phyloP scores from a whole-genome alignment of 805 yeast species.

The Teunomyces kruisii region DNA sequence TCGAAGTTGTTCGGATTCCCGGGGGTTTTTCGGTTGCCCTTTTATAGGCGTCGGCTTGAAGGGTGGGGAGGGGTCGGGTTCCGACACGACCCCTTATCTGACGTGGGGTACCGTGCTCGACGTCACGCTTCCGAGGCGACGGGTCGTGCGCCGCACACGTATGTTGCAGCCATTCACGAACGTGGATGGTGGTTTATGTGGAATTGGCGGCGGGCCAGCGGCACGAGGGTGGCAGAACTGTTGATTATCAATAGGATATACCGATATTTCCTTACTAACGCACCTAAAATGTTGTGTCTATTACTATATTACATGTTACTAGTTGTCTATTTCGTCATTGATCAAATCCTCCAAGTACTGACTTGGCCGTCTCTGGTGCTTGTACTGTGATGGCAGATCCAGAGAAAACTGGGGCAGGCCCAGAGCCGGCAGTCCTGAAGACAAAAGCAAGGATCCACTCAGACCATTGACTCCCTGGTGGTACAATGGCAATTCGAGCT shows the following conservation, averaged over 20 bases:
- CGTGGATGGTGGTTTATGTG: too few relatives aligned
- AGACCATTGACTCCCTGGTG: slow-evolving; percentile 8
- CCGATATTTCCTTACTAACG: too few relatives aligned
- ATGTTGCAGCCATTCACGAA: not conserved
- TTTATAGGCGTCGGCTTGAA: slow-evolving; percentile 4
- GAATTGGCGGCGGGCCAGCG: too few relatives aligned
- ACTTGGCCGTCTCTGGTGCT: slow-evolving; percentile 46
- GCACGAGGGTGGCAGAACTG: too few relatives aligned
- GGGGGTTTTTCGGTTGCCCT: slow-evolving; percentile 2
- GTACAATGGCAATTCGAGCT: slow-evolving; percentile 15
- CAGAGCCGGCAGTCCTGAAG: not conserved
- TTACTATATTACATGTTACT: not conserved
- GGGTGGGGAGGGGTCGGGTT: not conserved
- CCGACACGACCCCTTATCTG: not conserved
- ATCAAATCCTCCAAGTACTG: slow-evolving; percentile 47
- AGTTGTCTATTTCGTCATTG: slow-evolving; percentile 16
- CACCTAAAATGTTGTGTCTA: too few relatives aligned
- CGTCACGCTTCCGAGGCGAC: not conserved
- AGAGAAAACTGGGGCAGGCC: not conserved
- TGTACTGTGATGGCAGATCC: not conserved
- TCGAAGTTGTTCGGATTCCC: slow-evolving; percentile 9
- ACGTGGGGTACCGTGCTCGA: slow-evolving; percentile 6
- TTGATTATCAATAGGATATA: too few relatives aligned
- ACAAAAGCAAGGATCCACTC: not conserved
- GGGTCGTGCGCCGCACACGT: not conserved